Evolutionary conservation across 495 filamentous ascomycete genomes (phyloP).

Genomic region (Letharia columbiana): DNA sequence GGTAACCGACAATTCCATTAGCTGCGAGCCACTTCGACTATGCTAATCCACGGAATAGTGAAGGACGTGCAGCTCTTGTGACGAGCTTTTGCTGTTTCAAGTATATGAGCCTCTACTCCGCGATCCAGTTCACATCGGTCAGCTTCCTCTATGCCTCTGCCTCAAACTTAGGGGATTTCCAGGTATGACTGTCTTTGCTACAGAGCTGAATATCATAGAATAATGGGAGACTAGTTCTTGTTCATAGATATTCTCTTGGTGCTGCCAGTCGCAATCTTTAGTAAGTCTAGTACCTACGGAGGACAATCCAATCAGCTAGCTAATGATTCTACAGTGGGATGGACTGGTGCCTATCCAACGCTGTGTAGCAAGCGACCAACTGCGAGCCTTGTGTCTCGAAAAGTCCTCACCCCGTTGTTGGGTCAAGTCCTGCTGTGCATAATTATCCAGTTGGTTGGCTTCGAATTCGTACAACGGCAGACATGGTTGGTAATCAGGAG

Average conservation of each 20-base stretch:
- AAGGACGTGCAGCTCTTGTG: slow-evolving; percentile 88
- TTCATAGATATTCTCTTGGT: slow-evolving; percentile 93
- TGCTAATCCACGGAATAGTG: slow-evolving; percentile 39
- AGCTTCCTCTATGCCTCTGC: slow-evolving; percentile 94
- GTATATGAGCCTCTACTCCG: slow-evolving; percentile 98
- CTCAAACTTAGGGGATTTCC: slow-evolving; percentile 95
- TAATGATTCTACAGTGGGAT: slow-evolving; percentile 62
- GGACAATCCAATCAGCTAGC: background rate
- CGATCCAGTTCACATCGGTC: slow-evolving; percentile 98
- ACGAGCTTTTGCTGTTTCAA: slow-evolving; percentile 99
- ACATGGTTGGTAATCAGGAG: slow-evolving; percentile 51
- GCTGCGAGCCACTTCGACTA: background rate
- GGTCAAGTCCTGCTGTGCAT: slow-evolving; percentile 83
- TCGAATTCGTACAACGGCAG: slow-evolving; percentile 61
- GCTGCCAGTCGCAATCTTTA: slow-evolving; percentile 93
- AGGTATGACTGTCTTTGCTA: slow-evolving; percentile 40
- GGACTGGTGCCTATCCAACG: slow-evolving; percentile 73
- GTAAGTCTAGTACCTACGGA: slow-evolving; percentile 38
- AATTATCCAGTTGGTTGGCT: slow-evolving; percentile 65
- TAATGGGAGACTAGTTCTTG: slow-evolving; percentile 52
- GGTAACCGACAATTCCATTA: slow-evolving; percentile 32
- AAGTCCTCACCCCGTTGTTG: slow-evolving; percentile 81
- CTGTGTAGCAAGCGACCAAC: slow-evolving; percentile 81
- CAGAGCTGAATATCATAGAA: background rate
- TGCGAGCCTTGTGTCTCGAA: slow-evolving; percentile 85